phyloP scores from a whole-genome alignment of 2,329 filamentous ascomycete genomes.

The Decorospora gaudefroyi region DNA sequence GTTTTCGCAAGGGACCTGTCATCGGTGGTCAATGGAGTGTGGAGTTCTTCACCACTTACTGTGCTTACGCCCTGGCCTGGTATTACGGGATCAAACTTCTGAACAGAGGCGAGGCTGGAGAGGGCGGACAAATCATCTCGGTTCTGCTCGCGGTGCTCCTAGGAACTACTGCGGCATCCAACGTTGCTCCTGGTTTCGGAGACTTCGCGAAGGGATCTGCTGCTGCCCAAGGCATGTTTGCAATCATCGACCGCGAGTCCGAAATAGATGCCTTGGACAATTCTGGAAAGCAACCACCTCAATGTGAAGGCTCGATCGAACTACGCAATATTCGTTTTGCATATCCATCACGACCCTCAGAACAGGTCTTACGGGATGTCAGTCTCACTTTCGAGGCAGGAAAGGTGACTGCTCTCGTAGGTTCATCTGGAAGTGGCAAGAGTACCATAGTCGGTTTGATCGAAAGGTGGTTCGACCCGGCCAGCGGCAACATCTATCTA shows the following conservation, averaged over 20 bases:
- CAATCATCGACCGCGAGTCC: neutral
- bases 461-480: slow-evolving; percentile 71
- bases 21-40: neutral
- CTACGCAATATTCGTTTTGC: slow-evolving; percentile 47
- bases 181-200: neutral
- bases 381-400: slow-evolving; percentile 64
- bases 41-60: neutral
- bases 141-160: neutral
- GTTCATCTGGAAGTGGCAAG: slow-evolving; percentile 56
- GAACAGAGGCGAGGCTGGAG: neutral
- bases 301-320: neutral
- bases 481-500: slow-evolving; percentile 37
- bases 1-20: neutral
- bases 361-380: slow-evolving; percentile 65
- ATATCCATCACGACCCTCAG: slow-evolving; percentile 58
- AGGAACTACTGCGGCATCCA: neutral
- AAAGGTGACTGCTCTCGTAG: slow-evolving; percentile 74
- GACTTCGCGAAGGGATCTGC: slow-evolving; percentile 1
- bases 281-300: neutral
- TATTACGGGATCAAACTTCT: neutral
- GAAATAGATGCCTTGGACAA: neutral
- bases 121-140: neutral
- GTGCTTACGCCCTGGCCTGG: neutral
- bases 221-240: slow-evolving; percentile 1
- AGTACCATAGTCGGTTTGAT: slow-evolving; percentile 73